Conservation (phyloP, 2,329 filamentous ascomycete genomes). For the Atkinsonella texensis region DNA sequence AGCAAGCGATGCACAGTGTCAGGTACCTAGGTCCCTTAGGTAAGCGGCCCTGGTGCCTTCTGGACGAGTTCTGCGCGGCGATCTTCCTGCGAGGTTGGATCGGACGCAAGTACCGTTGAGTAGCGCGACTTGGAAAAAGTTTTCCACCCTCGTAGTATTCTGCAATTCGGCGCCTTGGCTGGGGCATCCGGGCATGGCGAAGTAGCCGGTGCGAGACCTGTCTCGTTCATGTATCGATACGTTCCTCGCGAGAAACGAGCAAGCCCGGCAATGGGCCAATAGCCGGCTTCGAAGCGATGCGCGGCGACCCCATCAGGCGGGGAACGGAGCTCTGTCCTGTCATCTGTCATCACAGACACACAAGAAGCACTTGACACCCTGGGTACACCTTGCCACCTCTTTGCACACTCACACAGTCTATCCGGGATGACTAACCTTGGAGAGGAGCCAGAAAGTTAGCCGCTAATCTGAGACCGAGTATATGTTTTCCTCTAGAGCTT, state of each 20-base stretch:
- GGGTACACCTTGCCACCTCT: too few relatives aligned
- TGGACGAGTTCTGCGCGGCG: background rate
- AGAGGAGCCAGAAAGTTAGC: background rate
- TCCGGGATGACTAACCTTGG: constrained; percentile 1
- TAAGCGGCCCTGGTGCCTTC: too few relatives aligned
- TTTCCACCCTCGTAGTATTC: background rate
- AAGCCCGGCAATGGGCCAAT: constrained; percentile 1
- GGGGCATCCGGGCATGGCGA: too few relatives aligned
- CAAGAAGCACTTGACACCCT: background rate
- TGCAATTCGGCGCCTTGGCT: too few relatives aligned
- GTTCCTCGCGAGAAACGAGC: constrained; percentile 5
- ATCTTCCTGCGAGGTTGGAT: background rate
- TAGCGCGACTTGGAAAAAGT: background rate
- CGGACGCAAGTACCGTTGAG: background rate
- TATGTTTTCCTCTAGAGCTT: too few relatives aligned
- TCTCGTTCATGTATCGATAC: background rate
- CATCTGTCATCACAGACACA: background rate
- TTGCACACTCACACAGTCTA: background rate
- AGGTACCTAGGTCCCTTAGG: too few relatives aligned
- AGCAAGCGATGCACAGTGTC: background rate
- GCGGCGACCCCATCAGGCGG: constrained; percentile 7
- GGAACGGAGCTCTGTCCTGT: background rate
- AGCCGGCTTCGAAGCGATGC: constrained; percentile 7
- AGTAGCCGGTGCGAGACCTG: background rate
- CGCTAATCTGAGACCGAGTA: too few relatives aligned